Percentiles rank a stretch among this genome's conserved stretches.
phyloP scores from a whole-genome alignment of 2,329 filamentous ascomycete genomes.

The Chaetothyriales sp. region DNA sequence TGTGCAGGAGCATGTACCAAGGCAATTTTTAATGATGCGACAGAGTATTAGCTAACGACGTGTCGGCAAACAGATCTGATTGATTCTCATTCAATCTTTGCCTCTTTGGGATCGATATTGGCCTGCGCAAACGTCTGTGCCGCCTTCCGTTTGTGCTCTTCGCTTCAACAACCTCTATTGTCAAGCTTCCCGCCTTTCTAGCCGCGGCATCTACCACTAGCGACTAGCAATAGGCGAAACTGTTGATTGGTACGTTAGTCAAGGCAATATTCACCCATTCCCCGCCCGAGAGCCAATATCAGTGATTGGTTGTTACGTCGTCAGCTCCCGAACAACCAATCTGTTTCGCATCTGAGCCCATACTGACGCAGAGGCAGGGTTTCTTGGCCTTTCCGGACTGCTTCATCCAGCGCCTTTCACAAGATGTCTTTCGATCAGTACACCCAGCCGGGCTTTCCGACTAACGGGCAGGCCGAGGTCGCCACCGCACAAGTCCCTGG shows the following conservation, averaged over 20 bases:
- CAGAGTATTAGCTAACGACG: not conserved
- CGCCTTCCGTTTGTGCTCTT: not conserved
- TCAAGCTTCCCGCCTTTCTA: not conserved
- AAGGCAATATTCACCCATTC: not conserved
- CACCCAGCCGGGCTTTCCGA: conserved; percentile 40
- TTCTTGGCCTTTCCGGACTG: not conserved
- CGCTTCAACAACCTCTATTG: not conserved
- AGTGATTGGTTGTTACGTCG: not conserved
- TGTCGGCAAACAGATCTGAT: not conserved
- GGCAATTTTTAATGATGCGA: not conserved
- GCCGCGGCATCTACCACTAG: not conserved
- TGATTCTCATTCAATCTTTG: not conserved
- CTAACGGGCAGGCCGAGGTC: conserved; percentile 44
- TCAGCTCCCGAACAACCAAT: not conserved
- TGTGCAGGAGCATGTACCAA: not conserved
- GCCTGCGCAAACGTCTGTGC: not conserved
- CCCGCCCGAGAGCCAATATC: not conserved
- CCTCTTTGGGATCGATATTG: not conserved
- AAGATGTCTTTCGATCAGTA: conserved; percentile 56
- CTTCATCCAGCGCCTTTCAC: conserved; percentile 6
- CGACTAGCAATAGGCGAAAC: not conserved
- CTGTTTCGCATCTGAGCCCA: not conserved
- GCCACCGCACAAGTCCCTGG: conserved; percentile 36
- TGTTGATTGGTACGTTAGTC: not conserved
- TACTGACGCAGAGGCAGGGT: not conserved